phyloP scores from a whole-genome alignment of 148 eudicot species.

The Dianthus caryophyllus region DNA sequence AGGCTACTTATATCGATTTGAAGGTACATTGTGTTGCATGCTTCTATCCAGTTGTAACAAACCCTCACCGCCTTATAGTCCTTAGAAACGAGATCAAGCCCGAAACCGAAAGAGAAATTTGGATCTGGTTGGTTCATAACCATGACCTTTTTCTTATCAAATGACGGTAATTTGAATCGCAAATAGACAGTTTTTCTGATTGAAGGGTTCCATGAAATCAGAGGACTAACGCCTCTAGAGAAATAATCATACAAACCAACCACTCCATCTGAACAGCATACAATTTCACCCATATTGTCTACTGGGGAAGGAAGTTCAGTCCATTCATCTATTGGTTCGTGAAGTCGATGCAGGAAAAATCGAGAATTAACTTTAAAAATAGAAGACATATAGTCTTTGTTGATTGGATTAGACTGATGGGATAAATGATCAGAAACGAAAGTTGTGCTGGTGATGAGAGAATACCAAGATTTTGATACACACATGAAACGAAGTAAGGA shows the following conservation, averaged over 20 bases:
- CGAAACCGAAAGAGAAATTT: constrained; percentile 13
- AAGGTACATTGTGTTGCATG: background rate
- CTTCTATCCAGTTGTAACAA: constrained; percentile 7
- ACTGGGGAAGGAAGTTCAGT: constrained; percentile 10
- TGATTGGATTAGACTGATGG: constrained; percentile 15
- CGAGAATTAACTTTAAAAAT: constrained; percentile 3
- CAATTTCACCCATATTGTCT: constrained; percentile 5
- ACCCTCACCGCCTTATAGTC: constrained; percentile 25
- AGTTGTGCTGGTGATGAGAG: constrained; percentile 17
- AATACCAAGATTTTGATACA: constrained; percentile 20
- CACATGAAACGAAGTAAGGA: constrained; percentile 23
- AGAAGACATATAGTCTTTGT: constrained; percentile 3
- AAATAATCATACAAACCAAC: constrained; percentile 14
- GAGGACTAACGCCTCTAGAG: background rate
- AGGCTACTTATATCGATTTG: constrained; percentile 16
- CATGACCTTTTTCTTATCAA: background rate
- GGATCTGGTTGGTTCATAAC: background rate
- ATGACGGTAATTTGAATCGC: background rate
- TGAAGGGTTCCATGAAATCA: constrained; percentile 27
- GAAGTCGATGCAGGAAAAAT: constrained; percentile 14
- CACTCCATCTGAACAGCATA: constrained; percentile 17
- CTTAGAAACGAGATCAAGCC: constrained; percentile 19
- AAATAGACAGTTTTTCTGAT: constrained; percentile 16
- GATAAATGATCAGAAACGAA: constrained; percentile 22
- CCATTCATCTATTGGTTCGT: constrained; percentile 17